phyloP scores from a whole-genome alignment of 228 moss, liverwort and hornwort species.

The Sphagnum fallax region DNA sequence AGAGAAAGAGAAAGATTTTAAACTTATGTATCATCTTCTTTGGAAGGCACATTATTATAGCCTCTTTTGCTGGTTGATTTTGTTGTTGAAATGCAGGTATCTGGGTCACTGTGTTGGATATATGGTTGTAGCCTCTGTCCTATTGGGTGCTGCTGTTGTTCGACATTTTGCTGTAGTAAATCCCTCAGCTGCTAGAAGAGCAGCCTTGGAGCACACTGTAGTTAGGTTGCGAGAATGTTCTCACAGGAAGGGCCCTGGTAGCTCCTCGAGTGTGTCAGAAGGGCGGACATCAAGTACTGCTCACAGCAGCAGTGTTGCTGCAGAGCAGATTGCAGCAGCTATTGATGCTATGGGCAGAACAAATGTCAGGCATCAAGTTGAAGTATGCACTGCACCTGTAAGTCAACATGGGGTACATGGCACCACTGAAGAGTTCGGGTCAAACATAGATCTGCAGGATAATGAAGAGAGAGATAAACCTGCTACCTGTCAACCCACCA shows the following conservation, averaged over 20 bases:
- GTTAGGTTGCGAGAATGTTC: constrained; percentile 94
- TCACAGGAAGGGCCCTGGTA: constrained; percentile 83
- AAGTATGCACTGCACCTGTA: constrained; percentile 40
- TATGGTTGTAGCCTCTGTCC: constrained; percentile 89
- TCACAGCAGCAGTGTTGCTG: constrained; percentile 87
- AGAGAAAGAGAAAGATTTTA: no score
- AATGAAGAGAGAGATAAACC: constrained; percentile 33
- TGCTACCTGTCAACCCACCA: constrained; percentile 44
- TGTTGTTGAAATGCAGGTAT: constrained; percentile 48
- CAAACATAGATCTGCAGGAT: constrained; percentile 23
- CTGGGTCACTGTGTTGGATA: constrained; percentile 98
- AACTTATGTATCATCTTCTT: no score
- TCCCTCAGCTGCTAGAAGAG: constrained; percentile 89
- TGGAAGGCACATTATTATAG: no score
- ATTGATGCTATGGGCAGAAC: constrained; percentile 57
- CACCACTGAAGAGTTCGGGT: constrained; percentile 52
- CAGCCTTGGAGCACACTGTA: constrained; percentile 88
- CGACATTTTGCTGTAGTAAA: constrained; percentile 82
- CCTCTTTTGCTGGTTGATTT: not conserved
- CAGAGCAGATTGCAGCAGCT: constrained; percentile 68
- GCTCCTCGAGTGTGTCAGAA: constrained; percentile 96
- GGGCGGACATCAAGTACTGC: constrained; percentile 89
- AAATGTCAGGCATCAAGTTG: constrained; percentile 40
- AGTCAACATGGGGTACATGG: constrained; percentile 56
- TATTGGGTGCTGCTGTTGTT: constrained; percentile 84